Evolutionary conservation across 2,329 filamentous ascomycete genomes (phyloP), one percentile per base, ranked within the genome.

Genomic region (Waltergamsia citrina): DNA sequence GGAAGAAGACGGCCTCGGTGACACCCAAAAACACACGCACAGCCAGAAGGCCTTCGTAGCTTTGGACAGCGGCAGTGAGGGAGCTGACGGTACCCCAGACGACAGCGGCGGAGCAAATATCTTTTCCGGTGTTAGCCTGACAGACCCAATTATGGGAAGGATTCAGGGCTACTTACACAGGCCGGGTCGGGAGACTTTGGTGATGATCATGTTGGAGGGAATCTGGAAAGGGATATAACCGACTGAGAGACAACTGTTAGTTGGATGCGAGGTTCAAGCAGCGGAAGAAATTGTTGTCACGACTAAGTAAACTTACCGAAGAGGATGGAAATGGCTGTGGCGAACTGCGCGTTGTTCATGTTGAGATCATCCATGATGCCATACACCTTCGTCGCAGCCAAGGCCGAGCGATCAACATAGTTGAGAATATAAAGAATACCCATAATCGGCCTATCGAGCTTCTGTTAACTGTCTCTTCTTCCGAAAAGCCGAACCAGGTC

Each of bases 171-270:
- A 27, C 30, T 20, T 24, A 24, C 21, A 40, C 56, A 65, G 27
- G 41, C 43, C 22, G 56, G 63, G 10, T 60, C 51, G 43, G 62
- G 65, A n/a, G 18, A 64, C 56, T 45, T 65, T 67, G 44, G 66
- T 67, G 18, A 68, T 46, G 37, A 66, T 60, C 24, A 67, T 40
- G 31, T 68, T 68, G 5, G 62, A 66, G 1, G 64, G 64, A 16
- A 67, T 57, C 42, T 67, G 63, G 53, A 66, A 63, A 20, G 65
- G 48, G 12, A 67, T 48, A 38, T 65, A 65, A 7, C 63, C 63
- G 17, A 66, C 62, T 30, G n/a, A 14, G 6, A 6, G n/a, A n/a
- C n/a, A n/a, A n/a, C n/a, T n/a, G n/a, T n/a, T n/a, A n/a, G n/a
- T n/a, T n/a, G n/a, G n/a, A n/a, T n/a, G n/a, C n/a, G n/a, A 16